Base-by-base conservation (phyloP, 2,329 filamentous ascomycete genomes). In the Paecilomyces sp. region DNA sequence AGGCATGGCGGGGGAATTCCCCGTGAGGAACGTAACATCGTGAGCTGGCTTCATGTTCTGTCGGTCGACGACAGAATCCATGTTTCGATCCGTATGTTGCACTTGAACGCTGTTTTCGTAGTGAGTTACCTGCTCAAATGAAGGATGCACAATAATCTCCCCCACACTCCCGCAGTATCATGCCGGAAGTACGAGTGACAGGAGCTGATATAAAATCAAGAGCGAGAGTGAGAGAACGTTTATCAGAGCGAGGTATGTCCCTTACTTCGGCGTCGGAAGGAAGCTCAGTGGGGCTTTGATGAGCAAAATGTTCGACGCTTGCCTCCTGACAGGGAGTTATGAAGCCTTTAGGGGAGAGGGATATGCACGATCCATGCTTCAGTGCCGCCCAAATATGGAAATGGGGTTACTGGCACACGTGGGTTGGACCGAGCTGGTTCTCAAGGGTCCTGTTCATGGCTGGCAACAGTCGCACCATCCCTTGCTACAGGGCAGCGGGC, bases 21-120 rank as follows among this genome's bases (percentile, higher is more conserved):
- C 41, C n/a, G n/a, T 3, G n/a, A 47, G 41, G n/a, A 18, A 47
- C 15, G 41, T 47, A 47, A 47, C 41, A 18, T 47, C 41, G 41
- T 47, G 51, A 30, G 51, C 51, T 30, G 28, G 51, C 51, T 68
- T 71, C 70, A 74, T 74, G 54, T 63, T 65, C 51, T 22, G 24
- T 13, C 28, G 51, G 22, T 25, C 28, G 28, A n/a, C 51, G 24
- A 53, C 51, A 30, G 22, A 24, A 30, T 53, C n/a, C 24, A 53
- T 53, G 51, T 47, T 22, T 47, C 15, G 18, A 47, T n/a, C n/a
- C 7, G 41, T 47, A 18, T n/a, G 6, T 6, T 18, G 41, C n/a
- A 22, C 2, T 18, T 18, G n/a, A 15, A 18, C n/a, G 41, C 18
- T 47, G n/a, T 15, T 22, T 47, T 47, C 36, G 41, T 18, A 47